phyloP scores from a whole-genome alignment of 768 basidiomycete genomes.

The Lentinula raphanica region DNA sequence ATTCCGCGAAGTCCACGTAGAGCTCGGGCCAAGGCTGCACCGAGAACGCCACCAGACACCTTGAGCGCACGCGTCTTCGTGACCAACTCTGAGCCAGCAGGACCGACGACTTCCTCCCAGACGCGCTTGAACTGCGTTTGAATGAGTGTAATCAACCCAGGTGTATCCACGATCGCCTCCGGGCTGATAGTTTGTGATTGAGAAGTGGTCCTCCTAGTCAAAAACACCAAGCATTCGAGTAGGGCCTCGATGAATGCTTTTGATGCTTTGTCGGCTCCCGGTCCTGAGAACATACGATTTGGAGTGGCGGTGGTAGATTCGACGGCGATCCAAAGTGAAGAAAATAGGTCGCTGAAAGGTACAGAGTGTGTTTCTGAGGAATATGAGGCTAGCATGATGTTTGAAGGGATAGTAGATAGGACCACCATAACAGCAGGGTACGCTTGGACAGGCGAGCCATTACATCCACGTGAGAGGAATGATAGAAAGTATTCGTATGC shows the following conservation, averaged over 20 bases:
- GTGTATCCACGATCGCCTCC: background rate
- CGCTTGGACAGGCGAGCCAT: constrained; percentile 70
- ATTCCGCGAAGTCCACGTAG: background rate
- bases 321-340: constrained; percentile 79
- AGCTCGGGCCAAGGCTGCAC: background rate
- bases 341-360: constrained; percentile 51
- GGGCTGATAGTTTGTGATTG: background rate
- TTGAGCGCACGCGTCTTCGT: background rate
- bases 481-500: constrained; percentile 71
- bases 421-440: constrained; percentile 82
- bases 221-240: constrained; percentile 64
- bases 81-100: background rate
- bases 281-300: constrained; percentile 17
- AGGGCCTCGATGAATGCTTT: constrained; percentile 66
- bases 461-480: constrained; percentile 76
- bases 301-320: constrained; percentile 45
- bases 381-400: background rate
- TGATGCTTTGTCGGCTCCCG: constrained; percentile 46
- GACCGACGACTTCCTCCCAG: background rate
- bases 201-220: constrained; percentile 36
- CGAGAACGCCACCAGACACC: background rate
- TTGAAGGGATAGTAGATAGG: constrained; percentile 73
- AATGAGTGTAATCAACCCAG: background rate
- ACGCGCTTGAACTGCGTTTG: background rate
- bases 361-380: constrained; percentile 18